phyloP scores from a whole-genome alignment of 495 filamentous ascomycete species.

The Cenococcum geophilum region DNA sequence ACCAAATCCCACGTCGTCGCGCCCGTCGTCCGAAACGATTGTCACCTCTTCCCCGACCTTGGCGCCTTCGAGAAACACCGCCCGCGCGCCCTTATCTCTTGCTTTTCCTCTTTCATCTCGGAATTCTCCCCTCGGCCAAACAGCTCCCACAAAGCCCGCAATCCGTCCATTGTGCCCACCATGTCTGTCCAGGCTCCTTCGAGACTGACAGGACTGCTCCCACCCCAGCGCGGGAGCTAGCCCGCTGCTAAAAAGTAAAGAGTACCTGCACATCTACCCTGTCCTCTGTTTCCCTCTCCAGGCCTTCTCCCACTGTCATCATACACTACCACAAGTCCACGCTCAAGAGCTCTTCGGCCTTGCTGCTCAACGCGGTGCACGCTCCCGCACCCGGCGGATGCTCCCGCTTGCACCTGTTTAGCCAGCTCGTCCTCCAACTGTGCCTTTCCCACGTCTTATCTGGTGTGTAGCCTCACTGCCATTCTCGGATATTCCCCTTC shows the following conservation, averaged over 20 bases:
- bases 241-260: constrained; percentile 29
- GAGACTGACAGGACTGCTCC: constrained; percentile 21
- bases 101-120: neutral
- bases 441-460: constrained; percentile 11
- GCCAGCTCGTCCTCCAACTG: neutral
- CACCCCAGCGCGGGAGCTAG: constrained; percentile 29
- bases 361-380: neutral
- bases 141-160: neutral
- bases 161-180: constrained; percentile 1
- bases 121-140: constrained; percentile 1
- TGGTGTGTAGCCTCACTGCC: constrained; percentile 22
- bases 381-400: constrained; percentile 22
- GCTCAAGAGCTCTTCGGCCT: neutral
- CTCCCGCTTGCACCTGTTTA: constrained; percentile 23
- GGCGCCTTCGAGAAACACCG: neutral
- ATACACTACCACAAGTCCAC: neutral
- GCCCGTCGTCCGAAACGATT: constrained; percentile 3
- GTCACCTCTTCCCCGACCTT: neutral
- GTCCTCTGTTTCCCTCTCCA: neutral
- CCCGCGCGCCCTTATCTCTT: neutral
- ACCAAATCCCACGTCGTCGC: neutral
- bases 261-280: constrained; percentile 27
- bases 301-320: neutral
- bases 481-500: constrained; percentile 11
- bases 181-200: neutral